phyloP scores from a whole-genome alignment of 192 early-diverging fungal genomes.

The Coemansia sp. region DNA sequence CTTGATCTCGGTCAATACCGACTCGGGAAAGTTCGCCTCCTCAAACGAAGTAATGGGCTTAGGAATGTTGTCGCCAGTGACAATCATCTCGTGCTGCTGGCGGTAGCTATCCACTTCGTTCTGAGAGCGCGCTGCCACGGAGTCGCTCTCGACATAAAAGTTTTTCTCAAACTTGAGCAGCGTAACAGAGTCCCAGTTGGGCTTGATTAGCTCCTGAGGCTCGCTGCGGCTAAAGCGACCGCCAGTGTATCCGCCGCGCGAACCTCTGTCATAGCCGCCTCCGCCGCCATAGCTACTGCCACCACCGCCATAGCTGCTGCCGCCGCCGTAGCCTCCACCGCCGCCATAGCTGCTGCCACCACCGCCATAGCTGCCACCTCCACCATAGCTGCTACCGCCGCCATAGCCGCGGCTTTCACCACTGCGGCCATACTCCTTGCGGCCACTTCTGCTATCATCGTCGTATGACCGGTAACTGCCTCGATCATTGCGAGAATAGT shows the following conservation, averaged over 20 bases:
- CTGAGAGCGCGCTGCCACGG: conserved; percentile 65
- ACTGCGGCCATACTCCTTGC: conserved; percentile 56
- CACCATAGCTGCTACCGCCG: conserved; percentile 18
- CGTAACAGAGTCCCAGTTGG: conserved; percentile 67
- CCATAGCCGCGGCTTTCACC: conserved; percentile 20
- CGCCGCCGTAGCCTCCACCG: neutral
- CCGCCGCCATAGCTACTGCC: conserved; percentile 15
- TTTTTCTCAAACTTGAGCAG: conserved; percentile 92
- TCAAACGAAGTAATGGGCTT: conserved; percentile 86
- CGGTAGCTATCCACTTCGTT: conserved; percentile 81
- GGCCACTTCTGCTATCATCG: conserved; percentile 63
- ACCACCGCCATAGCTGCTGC: conserved; percentile 3
- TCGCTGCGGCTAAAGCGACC: conserved; percentile 31
- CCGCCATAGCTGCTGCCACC: conserved; percentile 9
- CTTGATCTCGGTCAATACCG: conserved; percentile 84
- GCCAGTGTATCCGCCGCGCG: neutral
- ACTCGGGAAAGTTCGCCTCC: conserved; percentile 90
- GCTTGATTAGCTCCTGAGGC: conserved; percentile 48
- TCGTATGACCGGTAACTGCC: conserved; percentile 65
- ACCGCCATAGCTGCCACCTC: neutral
- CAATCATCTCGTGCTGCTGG: conserved; percentile 74
- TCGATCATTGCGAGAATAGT: conserved; percentile 41
- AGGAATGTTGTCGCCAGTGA: conserved; percentile 82
- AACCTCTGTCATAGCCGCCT: conserved; percentile 4
- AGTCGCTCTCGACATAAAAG: conserved; percentile 87